These are phyloP conservation scores for Chalciporus piperatus DNA, from an alignment of 768 basidiomycete genomes.

Conservation along the genomic window DNA sequence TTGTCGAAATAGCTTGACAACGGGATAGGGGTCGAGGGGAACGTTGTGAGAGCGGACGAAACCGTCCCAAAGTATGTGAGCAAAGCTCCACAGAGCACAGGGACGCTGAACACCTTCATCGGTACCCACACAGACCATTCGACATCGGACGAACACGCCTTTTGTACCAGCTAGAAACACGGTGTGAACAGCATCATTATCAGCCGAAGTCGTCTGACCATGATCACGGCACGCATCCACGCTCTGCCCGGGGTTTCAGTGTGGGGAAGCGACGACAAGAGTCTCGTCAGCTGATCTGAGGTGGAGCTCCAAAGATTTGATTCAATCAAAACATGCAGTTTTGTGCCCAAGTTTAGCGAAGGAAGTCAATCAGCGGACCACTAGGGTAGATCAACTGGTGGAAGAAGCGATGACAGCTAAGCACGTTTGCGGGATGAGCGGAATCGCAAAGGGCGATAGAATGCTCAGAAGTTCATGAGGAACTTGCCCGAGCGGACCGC, in stretches of 20 bases:
- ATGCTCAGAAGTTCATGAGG: no score
- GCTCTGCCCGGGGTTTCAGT: background rate
- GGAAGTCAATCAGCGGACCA: no score
- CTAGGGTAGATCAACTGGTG: background rate
- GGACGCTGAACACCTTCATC: conserved; percentile 20
- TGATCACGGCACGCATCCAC: background rate
- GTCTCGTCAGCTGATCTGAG: background rate
- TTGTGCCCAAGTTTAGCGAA: background rate
- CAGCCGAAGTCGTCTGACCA: conserved; percentile 13
- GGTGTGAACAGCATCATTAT: background rate
- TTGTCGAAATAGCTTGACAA: conserved; percentile 37
- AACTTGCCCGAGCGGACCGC: no score
- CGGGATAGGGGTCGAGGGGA: conserved; percentile 33
- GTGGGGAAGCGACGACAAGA: background rate
- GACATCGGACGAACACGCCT: conserved; percentile 7
- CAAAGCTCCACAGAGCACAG: conserved; percentile 20
- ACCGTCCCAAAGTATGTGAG: conserved; percentile 17
- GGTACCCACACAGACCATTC: conserved; percentile 9
- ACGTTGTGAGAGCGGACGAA: conserved; percentile 18
- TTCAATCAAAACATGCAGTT: background rate
- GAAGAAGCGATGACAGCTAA: no score
- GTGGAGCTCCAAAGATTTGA: background rate
- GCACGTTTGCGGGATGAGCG: no score
- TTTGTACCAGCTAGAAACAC: conserved; percentile 7
- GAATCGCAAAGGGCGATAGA: no score